These are phyloP conservation scores for Leishmania lainsoni DNA, from an alignment of 208 protist species.

Conservation along the genomic window DNA sequence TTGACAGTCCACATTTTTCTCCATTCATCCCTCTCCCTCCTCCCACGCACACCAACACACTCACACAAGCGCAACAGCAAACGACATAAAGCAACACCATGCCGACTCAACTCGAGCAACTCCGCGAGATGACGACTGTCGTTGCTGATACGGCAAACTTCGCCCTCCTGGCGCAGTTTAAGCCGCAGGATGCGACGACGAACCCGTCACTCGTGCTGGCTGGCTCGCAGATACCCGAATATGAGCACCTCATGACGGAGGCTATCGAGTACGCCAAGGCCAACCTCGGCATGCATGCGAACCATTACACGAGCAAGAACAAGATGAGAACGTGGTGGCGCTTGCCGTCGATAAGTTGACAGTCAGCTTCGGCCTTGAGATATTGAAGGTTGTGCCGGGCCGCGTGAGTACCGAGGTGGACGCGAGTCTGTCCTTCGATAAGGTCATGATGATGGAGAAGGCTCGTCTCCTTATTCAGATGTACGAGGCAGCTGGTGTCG, in stretches of 20 bases:
- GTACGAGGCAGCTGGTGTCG: constrained; percentile 95
- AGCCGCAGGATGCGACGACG: constrained; percentile 97
- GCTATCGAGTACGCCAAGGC: constrained; percentile 92
- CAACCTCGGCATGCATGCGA: constrained; percentile 52
- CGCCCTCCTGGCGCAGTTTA: constrained; percentile 91
- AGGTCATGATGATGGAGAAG: constrained; percentile 92
- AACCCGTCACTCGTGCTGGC: constrained; percentile 97
- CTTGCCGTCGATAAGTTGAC: constrained; percentile 90
- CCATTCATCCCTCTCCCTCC: not conserved
- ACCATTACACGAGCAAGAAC: constrained; percentile 37
- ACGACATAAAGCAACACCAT: constrained; percentile 22
- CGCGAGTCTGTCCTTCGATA: constrained; percentile 97
- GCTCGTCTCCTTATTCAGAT: constrained; percentile 92
- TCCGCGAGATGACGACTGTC: constrained; percentile 79
- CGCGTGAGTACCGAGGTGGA: constrained; percentile 98
- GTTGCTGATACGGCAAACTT: constrained; percentile 98
- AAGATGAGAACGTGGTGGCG: constrained; percentile 60
- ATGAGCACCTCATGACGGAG: constrained; percentile 84
- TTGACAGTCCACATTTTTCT: not conserved
- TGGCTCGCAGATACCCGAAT: constrained; percentile 90
- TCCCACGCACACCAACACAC: not conserved
- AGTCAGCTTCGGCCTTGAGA: constrained; percentile 97
- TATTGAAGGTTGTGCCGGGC: constrained; percentile 97
- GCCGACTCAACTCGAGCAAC: constrained; percentile 68
- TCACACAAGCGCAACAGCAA: not conserved